Percentiles rank a stretch among this genome's conserved stretches.
Conservation (phyloP, 108 stramenopile genomes). For the Pseudonitzschia pungens region DNA sequence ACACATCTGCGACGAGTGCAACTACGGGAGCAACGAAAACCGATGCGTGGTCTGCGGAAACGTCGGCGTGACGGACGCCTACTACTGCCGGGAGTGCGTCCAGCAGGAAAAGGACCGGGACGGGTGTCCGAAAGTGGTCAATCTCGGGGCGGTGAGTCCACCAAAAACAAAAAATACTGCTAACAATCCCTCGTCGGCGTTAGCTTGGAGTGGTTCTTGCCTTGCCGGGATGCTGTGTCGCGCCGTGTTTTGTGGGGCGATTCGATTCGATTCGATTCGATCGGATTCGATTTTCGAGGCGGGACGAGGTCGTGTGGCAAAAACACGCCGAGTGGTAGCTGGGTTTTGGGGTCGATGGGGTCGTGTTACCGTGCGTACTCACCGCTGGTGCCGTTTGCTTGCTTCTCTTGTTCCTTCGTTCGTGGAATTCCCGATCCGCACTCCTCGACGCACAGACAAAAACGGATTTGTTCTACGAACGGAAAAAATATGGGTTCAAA, state of each 20-base stretch:
- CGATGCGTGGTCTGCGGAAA: slow-evolving; percentile 96
- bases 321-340: too few relatives aligned
- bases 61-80: slow-evolving; percentile 96
- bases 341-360: too few relatives aligned
- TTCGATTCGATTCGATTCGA: too few relatives aligned
- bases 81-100: slow-evolving; percentile 98
- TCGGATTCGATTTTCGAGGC: too few relatives aligned
- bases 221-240: too few relatives aligned
- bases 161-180: too few relatives aligned
- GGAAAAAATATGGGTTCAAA: slow-evolving; percentile 96
- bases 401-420: neutral
- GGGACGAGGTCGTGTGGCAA: too few relatives aligned
- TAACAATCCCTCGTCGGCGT: too few relatives aligned
- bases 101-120: slow-evolving; percentile 96
- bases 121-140: slow-evolving; percentile 99
- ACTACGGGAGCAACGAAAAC: slow-evolving; percentile 94
- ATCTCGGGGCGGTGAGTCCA: slow-evolving; percentile 82
- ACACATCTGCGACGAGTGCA: slow-evolving; percentile 99
- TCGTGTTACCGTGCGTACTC: neutral
- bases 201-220: neutral
- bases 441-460: too few relatives aligned
- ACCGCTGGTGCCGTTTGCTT: neutral
- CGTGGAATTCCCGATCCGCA: too few relatives aligned
- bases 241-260: too few relatives aligned
- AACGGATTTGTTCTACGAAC: slow-evolving; percentile 97